Percentiles rank a stretch among this genome's conserved stretches.
Evolutionary conservation across 192 early-diverging fungal species (phyloP).

Genomic region (Dissophora ornata): DNA sequence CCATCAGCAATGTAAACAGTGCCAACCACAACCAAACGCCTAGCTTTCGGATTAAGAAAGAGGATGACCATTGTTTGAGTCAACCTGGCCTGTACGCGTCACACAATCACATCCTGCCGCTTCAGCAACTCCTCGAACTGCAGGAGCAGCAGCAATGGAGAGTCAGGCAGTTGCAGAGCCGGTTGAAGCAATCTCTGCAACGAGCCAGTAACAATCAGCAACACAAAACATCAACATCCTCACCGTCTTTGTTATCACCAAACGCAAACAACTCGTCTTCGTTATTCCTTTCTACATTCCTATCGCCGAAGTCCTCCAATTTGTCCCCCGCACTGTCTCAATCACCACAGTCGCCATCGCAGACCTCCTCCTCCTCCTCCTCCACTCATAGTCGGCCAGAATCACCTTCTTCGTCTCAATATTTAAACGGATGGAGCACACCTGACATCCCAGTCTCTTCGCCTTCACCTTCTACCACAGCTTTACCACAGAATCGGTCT

Average conservation of each 20-base stretch:
- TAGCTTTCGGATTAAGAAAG: neutral
- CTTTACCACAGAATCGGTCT: neutral
- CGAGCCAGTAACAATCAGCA: neutral
- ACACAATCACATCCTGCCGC: conserved; percentile 45
- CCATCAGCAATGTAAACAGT: neutral
- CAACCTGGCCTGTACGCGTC: conserved; percentile 49
- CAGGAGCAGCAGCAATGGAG: conserved; percentile 30
- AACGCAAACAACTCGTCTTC: neutral
- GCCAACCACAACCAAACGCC: neutral
- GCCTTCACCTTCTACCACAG: neutral
- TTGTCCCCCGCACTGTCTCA: neutral
- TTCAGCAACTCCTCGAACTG: conserved; percentile 23
- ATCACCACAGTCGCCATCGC: too few relatives aligned
- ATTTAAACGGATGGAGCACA: neutral
- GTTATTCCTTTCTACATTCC: neutral
- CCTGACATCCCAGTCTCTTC: neutral
- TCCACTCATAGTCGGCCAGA: neutral
- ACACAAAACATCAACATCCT: too few relatives aligned
- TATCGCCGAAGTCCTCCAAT: neutral
- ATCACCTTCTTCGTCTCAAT: neutral
- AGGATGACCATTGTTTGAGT: conserved; percentile 31
- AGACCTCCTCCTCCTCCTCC: neutral
- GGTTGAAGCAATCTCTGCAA: neutral
- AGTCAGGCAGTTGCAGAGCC: neutral
- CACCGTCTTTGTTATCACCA: neutral